These are phyloP conservation scores for Sphagnum contortum DNA, from an alignment of 225 moss, liverwort and hornwort species.

Conservation along the genomic window DNA sequence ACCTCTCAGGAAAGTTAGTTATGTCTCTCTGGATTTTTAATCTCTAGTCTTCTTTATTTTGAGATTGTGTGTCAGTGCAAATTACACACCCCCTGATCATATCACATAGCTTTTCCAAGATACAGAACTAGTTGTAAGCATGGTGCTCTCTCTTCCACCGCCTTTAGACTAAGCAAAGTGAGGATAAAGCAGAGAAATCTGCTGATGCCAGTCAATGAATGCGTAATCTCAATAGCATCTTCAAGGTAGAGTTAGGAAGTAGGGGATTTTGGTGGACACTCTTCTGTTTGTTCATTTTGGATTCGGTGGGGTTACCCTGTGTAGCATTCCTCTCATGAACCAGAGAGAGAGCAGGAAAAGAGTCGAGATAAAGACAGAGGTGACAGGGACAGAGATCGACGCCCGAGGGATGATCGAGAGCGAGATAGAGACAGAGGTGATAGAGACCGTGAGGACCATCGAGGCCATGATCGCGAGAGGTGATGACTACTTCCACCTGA, in stretches of 20 bases:
- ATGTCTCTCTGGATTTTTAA: conserved; percentile 16
- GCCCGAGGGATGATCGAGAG: conserved; percentile 73
- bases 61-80: conserved; percentile 18
- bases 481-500: conserved; percentile 13
- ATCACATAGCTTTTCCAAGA: conserved; percentile 8
- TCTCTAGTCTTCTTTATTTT: conserved; percentile 25
- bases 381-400: conserved; percentile 69
- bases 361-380: conserved; percentile 68
- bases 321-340: conserved; percentile 89
- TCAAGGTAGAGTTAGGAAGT: too few relatives aligned
- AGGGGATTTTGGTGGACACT: too few relatives aligned
- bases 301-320: conserved; percentile 7
- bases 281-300: too few relatives aligned
- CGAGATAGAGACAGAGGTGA: conserved; percentile 51
- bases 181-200: too few relatives aligned
- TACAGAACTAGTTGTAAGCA: conserved; percentile 2
- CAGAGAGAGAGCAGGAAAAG: conserved; percentile 75
- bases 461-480: conserved; percentile 69
- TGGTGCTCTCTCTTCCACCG: too few relatives aligned
- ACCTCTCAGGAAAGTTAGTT: conserved; percentile 10
- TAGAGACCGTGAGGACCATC: conserved; percentile 52
- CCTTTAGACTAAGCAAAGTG: too few relatives aligned
- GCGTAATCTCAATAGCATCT: too few relatives aligned
- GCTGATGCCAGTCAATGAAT: too few relatives aligned
- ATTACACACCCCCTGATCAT: conserved; percentile 24